phyloP scores from a whole-genome alignment of 1,139 yeast species.

The Yamadazyma atmosphaerica region DNA sequence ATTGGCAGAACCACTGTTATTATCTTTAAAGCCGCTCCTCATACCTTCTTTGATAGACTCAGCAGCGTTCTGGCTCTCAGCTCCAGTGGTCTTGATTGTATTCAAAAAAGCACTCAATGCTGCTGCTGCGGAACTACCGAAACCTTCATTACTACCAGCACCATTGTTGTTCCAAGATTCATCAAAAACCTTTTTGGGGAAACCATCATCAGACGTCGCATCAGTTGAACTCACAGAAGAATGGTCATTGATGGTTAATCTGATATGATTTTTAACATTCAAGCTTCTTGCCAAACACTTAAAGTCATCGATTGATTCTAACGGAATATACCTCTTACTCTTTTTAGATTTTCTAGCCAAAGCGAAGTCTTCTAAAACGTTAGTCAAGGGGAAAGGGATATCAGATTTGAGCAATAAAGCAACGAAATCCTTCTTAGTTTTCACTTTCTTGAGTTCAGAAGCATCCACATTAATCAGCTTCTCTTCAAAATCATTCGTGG shows the following conservation, averaged over 20 bases:
- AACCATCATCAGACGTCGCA: not conserved
- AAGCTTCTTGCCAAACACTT: constrained; percentile 47
- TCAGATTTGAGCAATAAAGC: constrained; percentile 6
- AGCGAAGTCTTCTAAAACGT: constrained; percentile 6
- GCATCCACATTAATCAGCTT: constrained; percentile 8
- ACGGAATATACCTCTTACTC: constrained; percentile 38
- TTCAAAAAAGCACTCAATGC: not conserved
- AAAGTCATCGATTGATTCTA: constrained; percentile 44
- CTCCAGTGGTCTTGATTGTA: not conserved
- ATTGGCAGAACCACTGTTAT: not conserved
- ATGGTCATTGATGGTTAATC: constrained; percentile 28
- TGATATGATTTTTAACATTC: constrained; percentile 42
- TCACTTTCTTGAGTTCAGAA: constrained; percentile 5
- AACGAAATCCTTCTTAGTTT: constrained; percentile 10
- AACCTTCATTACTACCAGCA: not conserved
- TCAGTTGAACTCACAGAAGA: constrained; percentile 1
- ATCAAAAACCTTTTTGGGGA: not conserved
- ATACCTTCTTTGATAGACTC: not conserved
- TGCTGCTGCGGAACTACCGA: not conserved
- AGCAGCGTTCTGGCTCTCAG: not conserved
- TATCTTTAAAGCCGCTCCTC: not conserved
- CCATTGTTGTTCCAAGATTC: not conserved
- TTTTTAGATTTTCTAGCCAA: constrained; percentile 45
- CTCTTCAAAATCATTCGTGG: constrained; percentile 9
- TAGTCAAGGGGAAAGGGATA: constrained; percentile 11